Evolutionary conservation across 495 filamentous ascomycete genomes (phyloP).

Genomic region (Penicillium verhagenii): DNA sequence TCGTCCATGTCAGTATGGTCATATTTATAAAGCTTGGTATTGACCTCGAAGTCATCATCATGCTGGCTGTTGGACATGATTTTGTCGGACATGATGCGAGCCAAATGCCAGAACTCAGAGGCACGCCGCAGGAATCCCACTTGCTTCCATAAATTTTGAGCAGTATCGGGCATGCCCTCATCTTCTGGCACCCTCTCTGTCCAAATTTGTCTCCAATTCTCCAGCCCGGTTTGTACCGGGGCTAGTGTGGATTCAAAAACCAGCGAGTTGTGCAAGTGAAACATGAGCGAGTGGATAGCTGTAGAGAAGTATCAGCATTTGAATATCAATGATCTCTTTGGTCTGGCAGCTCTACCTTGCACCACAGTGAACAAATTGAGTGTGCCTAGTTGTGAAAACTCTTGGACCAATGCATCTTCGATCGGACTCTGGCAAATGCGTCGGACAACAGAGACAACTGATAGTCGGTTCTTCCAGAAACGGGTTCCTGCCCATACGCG

Average conservation of each 20-base stretch:
- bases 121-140: conserved; percentile 26
- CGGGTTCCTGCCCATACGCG: conserved; percentile 15
- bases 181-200: conserved; percentile 24
- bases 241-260: conserved; percentile 27
- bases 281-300: conserved; percentile 31
- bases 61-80: conserved; percentile 11
- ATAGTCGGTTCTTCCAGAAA: conserved; percentile 21
- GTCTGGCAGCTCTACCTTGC: conserved; percentile 14
- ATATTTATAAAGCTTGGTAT: conserved; percentile 11
- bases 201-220: conserved; percentile 31
- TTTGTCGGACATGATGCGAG: conserved; percentile 21
- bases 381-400: conserved; percentile 22
- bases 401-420: conserved; percentile 11
- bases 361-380: conserved; percentile 28
- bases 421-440: conserved; percentile 21
- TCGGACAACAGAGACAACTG: conserved; percentile 20
- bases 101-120: conserved; percentile 32
- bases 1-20: conserved; percentile 31
- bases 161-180: conserved; percentile 15
- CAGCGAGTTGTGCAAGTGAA: conserved; percentile 29
- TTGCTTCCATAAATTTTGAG: conserved; percentile 27
- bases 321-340: background rate
- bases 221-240: conserved; percentile 26
- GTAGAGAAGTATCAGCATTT: background rate
- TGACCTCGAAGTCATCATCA: conserved; percentile 1